Base-by-base conservation (phyloP, 2,329 filamentous ascomycete genomes). In the Pseudopithomyces chartarum region DNA sequence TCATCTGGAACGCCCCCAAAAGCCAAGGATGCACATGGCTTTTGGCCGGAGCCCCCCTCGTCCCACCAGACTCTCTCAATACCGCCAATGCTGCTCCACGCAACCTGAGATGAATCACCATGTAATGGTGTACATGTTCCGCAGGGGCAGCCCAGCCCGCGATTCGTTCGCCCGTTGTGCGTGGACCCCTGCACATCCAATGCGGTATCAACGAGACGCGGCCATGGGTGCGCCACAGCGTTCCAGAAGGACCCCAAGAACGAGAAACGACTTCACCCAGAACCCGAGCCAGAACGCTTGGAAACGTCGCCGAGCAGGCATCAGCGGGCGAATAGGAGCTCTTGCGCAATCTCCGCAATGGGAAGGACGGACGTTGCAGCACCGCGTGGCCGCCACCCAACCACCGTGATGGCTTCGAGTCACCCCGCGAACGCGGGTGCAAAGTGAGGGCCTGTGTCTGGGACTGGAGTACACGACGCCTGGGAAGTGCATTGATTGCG, bases 281-380 rank as follows among this genome's bases (percentile, higher is more conserved):
- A 34, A 39, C 47, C 47, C 34, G 47, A 50, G 47, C 47, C 47
- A 40, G 47, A 29, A 50, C 47, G 19, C 26, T 19, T 32, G 48
- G 48, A 26, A 51, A 33, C 38, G 8, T 38, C 2, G 34, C 22
- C 8, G 44, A 13, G 17, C 34, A 39, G 20, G 46, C 46, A 22
- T n/a, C 15, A 42, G 48, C 48, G 26, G 22, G 23, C 23, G 15
- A 33, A 33, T 26, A 2, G 17, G 32, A 50, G 40, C 38, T 38
- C 36, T 10, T 20, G 48, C 20, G 12, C 23, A 17, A 20, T 12
- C 13, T 19, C 47, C 34, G 47, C 23, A 51, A 40, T 15, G 32
- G 48, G 48, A 42, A 51, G 48, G 33, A 51, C 36, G 26, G 33
- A 51, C 48, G 48, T 51, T 51, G 38, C 48, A 50, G 36, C 38